Evolutionary conservation across 2,329 filamentous ascomycete species (phyloP).

Genomic region (Coniochaeta sp.): DNA sequence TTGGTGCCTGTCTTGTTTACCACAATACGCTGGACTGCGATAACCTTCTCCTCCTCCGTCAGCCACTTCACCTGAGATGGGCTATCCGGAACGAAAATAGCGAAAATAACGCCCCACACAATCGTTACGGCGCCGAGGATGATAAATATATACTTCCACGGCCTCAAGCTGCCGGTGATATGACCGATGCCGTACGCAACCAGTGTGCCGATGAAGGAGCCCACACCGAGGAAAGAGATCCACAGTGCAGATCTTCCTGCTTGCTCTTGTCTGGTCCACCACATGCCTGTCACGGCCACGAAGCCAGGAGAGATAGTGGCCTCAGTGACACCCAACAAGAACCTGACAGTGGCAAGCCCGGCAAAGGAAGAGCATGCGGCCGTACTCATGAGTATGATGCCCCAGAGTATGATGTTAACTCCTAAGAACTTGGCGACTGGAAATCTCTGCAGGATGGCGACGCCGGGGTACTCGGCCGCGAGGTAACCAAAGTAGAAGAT

Average conservation of each 20-base stretch:
- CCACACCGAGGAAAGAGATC: slow-evolving; percentile 59
- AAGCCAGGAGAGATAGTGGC: slow-evolving; percentile 63
- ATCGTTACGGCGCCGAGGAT: slow-evolving; percentile 56
- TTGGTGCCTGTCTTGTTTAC: slow-evolving; percentile 55
- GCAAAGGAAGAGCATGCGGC: slow-evolving; percentile 54
- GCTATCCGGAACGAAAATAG: slow-evolving; percentile 58
- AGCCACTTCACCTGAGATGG: slow-evolving; percentile 68
- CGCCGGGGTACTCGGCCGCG: slow-evolving; percentile 42
- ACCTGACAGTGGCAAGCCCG: slow-evolving; percentile 52
- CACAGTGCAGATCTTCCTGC: slow-evolving; percentile 33
- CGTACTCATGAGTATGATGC: slow-evolving; percentile 50
- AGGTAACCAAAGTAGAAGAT: slow-evolving; percentile 58
- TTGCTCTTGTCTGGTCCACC: slow-evolving; percentile 66
- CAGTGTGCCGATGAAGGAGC: slow-evolving; percentile 55
- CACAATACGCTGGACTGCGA: slow-evolving; percentile 54
- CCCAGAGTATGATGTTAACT: slow-evolving; percentile 59
- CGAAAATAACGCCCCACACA: slow-evolving; percentile 57
- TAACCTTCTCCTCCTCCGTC: slow-evolving; percentile 55
- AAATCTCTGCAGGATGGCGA: slow-evolving; percentile 42
- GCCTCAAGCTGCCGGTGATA: slow-evolving; percentile 48
- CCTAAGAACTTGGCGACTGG: slow-evolving; percentile 62
- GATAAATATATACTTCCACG: slow-evolving; percentile 65
- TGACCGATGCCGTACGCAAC: slow-evolving; percentile 57
- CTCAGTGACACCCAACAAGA: slow-evolving; percentile 64
- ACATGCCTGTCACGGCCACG: slow-evolving; percentile 59